Base-by-base conservation (phyloP, 1,284 basidiomycete genomes). In the Puccinia novopanici region DNA sequence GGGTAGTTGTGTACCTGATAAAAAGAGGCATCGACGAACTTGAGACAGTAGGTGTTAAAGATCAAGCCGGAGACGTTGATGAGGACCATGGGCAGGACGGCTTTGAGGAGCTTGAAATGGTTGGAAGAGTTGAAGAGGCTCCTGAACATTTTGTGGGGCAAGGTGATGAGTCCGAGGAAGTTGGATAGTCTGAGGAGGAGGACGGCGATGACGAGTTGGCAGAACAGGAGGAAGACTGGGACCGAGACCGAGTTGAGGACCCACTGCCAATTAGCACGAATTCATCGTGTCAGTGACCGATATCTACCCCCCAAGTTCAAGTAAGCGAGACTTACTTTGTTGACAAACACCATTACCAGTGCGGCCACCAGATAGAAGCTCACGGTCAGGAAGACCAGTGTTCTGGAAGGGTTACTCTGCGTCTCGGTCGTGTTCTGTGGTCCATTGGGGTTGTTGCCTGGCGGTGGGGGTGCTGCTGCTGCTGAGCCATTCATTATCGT, bases 31-130 rank as follows among this genome's bases (percentile, higher is more conserved):
- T 82, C 81, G 55, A 82, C 80, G 42, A 72, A 54, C 63, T 81
- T 54, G 70, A 95, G 89, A 77, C 93, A 94, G 84, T 92, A 94
- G 85, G 94, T 95, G 87, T 92, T 93, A 87, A 92, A 92, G 13
- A 91, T 89, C 13, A 93, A 88, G 6, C 91, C 91, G 34, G 90
- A 86, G 52, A 92, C 89, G 84, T 91, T 91, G 61, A 92, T 90
- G 3, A 79, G 42, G 34, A 80, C 71, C n/a, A 80, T 45, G 37
- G 93, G 90, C 3, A 89, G 86, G 22, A 95, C 88, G 19, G 55
- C 65, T 88, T 87, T 27, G 92, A 85, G 34, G 89, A 89, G 67
- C 55, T 76, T 59, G 55, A 40, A 37, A 0, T 67, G 65, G 37
- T 57, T 17, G 22, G 54, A 12, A 37, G 50, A 73, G 50, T 73